Percentiles rank a stretch among this genome's conserved stretches.
phyloP scores from a whole-genome alignment of 108 stramenopile species.

The Conticribra weissflogii region DNA sequence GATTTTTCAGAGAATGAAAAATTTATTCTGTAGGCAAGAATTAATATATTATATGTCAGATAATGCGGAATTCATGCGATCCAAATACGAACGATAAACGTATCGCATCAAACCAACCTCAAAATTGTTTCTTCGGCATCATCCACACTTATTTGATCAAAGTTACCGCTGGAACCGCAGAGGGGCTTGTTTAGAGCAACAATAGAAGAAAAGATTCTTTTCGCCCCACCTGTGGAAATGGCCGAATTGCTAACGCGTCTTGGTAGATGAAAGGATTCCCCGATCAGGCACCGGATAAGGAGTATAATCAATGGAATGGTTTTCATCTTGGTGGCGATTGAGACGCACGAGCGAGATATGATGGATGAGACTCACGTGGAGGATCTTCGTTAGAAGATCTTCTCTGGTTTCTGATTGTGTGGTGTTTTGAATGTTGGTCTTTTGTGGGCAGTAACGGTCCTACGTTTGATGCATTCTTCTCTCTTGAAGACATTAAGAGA shows the following conservation, averaged over 20 bases:
- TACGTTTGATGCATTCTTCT: no score
- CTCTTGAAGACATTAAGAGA: no score
- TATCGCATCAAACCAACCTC: no score
- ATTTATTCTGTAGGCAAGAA: no score
- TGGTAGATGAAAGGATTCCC: not conserved
- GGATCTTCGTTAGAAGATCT: no score
- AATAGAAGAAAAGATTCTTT: not conserved
- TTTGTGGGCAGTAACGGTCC: no score
- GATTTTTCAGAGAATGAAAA: conserved; percentile 18
- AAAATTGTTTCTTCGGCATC: conserved; percentile 23
- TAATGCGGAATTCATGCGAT: no score
- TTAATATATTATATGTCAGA: no score
- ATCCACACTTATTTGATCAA: conserved; percentile 6
- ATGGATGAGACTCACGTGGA: no score
- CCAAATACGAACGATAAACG: no score
- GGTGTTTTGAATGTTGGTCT: no score
- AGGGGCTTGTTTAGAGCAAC: conserved; percentile 1
- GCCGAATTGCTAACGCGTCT: not conserved
- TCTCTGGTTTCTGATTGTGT: conserved; percentile 11
- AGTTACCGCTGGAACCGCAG: not conserved
- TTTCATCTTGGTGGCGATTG: not conserved
- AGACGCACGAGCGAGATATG: no score
- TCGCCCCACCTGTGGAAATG: not conserved
- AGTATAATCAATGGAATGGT: not conserved
- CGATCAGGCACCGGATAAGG: not conserved